phyloP scores from a whole-genome alignment of 257 asterid genomes.

The Ilex aquifolium region DNA sequence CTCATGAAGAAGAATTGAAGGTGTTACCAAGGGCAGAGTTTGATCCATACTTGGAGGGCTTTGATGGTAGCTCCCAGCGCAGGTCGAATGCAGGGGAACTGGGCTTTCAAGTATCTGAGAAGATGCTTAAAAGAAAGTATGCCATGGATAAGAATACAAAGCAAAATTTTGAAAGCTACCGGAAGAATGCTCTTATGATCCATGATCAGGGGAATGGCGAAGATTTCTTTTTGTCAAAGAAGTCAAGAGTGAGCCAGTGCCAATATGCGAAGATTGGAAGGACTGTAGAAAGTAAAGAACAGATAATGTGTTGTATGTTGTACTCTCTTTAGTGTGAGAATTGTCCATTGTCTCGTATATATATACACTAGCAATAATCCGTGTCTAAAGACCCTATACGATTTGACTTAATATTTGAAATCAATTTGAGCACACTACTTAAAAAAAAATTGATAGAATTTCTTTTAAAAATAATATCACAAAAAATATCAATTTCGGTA shows the following conservation, averaged over 20 bases:
- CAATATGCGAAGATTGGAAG: slow-evolving; percentile 23
- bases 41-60: slow-evolving; percentile 18
- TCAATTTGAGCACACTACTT: too few species aligned
- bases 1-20: slow-evolving; percentile 28
- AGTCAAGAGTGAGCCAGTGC: slow-evolving; percentile 17
- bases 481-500: too few species aligned
- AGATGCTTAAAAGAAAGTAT: slow-evolving; percentile 22
- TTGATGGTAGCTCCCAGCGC: slow-evolving; percentile 25
- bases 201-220: slow-evolving; percentile 27
- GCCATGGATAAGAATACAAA: slow-evolving; percentile 16
- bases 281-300: too few species aligned
- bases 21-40: slow-evolving; percentile 22
- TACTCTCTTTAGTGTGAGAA: too few species aligned
- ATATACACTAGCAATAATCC: too few species aligned
- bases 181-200: slow-evolving; percentile 31
- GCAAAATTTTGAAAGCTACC: slow-evolving; percentile 29
- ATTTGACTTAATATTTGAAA: too few species aligned
- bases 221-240: slow-evolving; percentile 22
- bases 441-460: too few species aligned
- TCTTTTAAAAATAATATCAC: too few species aligned
- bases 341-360: too few species aligned
- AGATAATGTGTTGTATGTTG: too few species aligned
- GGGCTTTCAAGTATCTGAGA: slow-evolving; percentile 22
- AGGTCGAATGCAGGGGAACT: slow-evolving; percentile 20
- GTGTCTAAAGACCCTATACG: too few species aligned